Percentiles rank a stretch among this genome's conserved stretches.
These are phyloP conservation scores for Lolium rigidum DNA, from an alignment of 176 grass and related monocot genomes.

Conservation along the genomic window DNA sequence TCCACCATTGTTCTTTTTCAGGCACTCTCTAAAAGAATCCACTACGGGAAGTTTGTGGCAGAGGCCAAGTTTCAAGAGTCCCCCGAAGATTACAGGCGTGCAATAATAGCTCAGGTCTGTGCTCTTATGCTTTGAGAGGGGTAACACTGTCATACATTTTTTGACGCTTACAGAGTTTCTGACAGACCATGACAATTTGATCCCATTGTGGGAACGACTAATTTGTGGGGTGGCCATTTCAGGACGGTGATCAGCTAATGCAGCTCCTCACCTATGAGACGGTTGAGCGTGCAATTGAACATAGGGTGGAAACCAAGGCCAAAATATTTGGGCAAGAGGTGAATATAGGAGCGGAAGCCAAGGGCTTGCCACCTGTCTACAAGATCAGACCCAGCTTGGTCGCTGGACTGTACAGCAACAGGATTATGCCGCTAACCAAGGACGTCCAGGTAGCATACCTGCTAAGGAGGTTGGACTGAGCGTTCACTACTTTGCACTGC, in stretches of 20 bases:
- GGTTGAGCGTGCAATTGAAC: constrained; percentile 66
- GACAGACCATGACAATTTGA: neutral
- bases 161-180: neutral
- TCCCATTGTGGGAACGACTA: neutral
- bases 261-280: constrained; percentile 69
- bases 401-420: constrained; percentile 71
- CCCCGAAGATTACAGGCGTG: constrained; percentile 64
- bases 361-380: constrained; percentile 46
- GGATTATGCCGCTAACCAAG: constrained; percentile 98
- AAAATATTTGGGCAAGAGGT: constrained; percentile 87
- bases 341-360: constrained; percentile 47
- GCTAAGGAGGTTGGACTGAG: constrained; percentile 83
- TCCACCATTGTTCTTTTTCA: constrained; percentile 41
- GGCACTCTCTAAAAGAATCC: constrained; percentile 98
- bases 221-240: constrained; percentile 31
- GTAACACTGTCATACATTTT: neutral
- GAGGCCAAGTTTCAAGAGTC: constrained; percentile 86
- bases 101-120: constrained; percentile 71
- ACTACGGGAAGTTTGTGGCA: constrained; percentile 97
- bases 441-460: constrained; percentile 84
- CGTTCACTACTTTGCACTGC: neutral
- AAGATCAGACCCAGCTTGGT: constrained; percentile 82
- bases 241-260: constrained; percentile 72
- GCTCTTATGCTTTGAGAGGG: neutral
- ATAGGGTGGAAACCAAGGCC: constrained; percentile 75